phyloP scores from a whole-genome alignment of 2,329 filamentous ascomycete species.

The Zasmidium cellare region DNA sequence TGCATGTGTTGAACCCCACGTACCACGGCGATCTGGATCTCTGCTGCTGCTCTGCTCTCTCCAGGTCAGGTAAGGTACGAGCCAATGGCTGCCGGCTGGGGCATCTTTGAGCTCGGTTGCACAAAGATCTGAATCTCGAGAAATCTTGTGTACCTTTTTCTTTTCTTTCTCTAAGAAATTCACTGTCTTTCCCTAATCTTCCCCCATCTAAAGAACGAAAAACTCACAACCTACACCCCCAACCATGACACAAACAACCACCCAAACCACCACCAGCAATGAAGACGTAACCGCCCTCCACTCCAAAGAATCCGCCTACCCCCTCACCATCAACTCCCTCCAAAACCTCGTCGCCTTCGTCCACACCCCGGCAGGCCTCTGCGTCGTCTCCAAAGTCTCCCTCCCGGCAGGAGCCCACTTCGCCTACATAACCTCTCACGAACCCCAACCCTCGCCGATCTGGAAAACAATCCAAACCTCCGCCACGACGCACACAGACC shows the following conservation, averaged over 20 bases:
- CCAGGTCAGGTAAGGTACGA: neutral
- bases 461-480: conserved; percentile 56
- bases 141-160: neutral
- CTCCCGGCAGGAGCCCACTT: conserved; percentile 54
- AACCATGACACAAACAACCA: neutral
- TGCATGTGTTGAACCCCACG: neutral
- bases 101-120: neutral
- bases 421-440: conserved; percentile 49
- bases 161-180: neutral
- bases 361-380: conserved; percentile 40
- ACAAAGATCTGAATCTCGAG: neutral
- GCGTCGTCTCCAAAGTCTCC: conserved; percentile 50
- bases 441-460: conserved; percentile 42
- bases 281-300: conserved; percentile 12
- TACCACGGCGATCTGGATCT: neutral
- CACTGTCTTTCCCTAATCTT: neutral
- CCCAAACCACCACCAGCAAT: conserved; percentile 1
- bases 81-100: neutral
- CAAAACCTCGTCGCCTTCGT: conserved; percentile 40
- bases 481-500: conserved; percentile 53
- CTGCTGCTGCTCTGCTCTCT: neutral
- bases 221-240: too few species aligned
- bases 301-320: conserved; percentile 21
- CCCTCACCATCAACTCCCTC: conserved; percentile 36
- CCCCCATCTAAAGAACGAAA: neutral